These are phyloP conservation scores for Xylariaceae sp. DNA, from an alignment of 2,329 filamentous ascomycete genomes.

Conservation along the genomic window DNA sequence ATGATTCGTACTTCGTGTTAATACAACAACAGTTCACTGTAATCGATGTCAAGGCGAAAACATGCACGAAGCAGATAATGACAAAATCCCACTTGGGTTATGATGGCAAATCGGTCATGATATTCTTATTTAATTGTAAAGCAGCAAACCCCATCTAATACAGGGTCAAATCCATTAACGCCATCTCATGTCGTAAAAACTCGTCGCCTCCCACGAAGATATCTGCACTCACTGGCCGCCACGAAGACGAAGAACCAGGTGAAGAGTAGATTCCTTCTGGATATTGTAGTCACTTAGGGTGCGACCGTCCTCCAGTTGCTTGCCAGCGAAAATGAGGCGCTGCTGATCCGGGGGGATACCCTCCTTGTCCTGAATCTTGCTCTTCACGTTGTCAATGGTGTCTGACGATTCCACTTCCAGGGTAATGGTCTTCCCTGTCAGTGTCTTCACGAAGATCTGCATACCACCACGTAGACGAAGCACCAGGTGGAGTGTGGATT, in stretches of 20 bases:
- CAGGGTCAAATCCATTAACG: conserved; percentile 26
- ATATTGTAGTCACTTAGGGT: conserved; percentile 88
- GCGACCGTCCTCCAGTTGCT: conserved; percentile 69
- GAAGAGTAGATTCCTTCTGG: conserved; percentile 70
- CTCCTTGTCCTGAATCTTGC: conserved; percentile 68
- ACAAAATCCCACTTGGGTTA: conserved; percentile 6
- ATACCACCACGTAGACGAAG: conserved; percentile 78
- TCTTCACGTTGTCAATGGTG: conserved; percentile 67
- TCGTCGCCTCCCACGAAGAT: conserved; percentile 19
- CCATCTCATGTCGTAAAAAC: conserved; percentile 27
- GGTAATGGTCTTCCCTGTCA: conserved; percentile 66
- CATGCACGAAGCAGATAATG: neutral
- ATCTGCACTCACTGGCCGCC: conserved; percentile 48
- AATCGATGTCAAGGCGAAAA: too few relatives aligned
- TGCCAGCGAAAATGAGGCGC: conserved; percentile 65
- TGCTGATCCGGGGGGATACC: conserved; percentile 67
- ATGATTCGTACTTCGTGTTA: too few relatives aligned
- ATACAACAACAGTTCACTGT: too few relatives aligned
- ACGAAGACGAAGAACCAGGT: conserved; percentile 65
- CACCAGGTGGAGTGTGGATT: conserved; percentile 75
- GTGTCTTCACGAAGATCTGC: conserved; percentile 68
- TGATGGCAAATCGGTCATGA: conserved; percentile 12
- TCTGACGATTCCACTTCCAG: conserved; percentile 63
- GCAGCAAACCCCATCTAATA: conserved; percentile 14
- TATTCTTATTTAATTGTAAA: conserved; percentile 17